Conservation (phyloP, 2,329 filamentous ascomycete genomes). For the Paecilomyces sp. region DNA sequence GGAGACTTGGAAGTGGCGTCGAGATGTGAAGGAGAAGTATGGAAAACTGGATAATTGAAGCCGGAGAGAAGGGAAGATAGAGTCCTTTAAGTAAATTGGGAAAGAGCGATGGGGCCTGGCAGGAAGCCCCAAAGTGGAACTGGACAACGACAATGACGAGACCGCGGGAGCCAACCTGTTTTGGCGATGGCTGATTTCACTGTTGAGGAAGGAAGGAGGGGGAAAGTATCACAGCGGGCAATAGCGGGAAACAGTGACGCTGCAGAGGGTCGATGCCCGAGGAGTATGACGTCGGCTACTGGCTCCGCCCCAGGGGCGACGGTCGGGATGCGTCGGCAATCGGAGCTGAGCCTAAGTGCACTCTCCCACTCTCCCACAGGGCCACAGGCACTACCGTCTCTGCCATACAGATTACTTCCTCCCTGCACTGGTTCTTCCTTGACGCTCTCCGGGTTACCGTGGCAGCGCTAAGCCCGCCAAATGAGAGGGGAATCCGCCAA, state of each 20-base stretch:
- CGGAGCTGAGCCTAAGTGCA: neutral
- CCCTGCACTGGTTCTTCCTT: neutral
- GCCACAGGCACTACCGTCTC: no score
- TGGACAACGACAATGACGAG: neutral
- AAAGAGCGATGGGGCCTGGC: slow-evolving; percentile 1
- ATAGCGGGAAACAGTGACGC: neutral
- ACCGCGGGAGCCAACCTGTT: neutral
- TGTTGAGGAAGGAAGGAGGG: neutral
- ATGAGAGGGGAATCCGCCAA: neutral
- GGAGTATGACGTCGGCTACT: neutral
- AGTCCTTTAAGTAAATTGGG: slow-evolving; percentile 4
- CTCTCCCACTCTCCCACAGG: no score
- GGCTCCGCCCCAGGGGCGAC: neutral
- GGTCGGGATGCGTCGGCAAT: neutral
- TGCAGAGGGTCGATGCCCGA: neutral
- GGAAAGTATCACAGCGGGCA: neutral
- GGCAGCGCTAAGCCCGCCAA: neutral
- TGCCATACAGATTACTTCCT: no score
- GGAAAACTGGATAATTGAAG: slow-evolving; percentile 1
- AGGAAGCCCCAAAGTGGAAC: neutral
- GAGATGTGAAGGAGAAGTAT: slow-evolving; percentile 14
- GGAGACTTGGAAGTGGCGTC: neutral
- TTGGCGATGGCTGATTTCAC: neutral
- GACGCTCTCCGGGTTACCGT: neutral
- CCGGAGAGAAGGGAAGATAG: slow-evolving; percentile 5